These are phyloP conservation scores for Fusarium heterosporum DNA, from an alignment of 2,329 filamentous ascomycete species.

Conservation along the genomic window DNA sequence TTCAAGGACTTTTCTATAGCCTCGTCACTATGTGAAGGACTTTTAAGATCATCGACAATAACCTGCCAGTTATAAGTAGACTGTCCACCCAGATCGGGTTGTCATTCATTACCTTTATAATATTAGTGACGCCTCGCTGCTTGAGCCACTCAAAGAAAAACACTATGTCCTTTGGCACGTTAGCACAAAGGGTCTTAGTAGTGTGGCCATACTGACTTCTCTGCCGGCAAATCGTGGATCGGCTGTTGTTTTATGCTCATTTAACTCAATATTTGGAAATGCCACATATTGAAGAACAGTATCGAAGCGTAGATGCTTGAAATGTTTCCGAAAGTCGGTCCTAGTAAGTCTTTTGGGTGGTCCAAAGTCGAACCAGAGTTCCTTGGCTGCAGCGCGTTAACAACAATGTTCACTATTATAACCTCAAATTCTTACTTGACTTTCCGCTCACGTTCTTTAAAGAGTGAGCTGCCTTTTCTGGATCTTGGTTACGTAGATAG, in stretches of 20 bases:
- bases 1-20: constrained; percentile 14
- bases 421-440: not conserved
- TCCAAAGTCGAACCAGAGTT: constrained; percentile 2
- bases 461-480: not conserved
- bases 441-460: too few relatives aligned
- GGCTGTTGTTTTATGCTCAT: not conserved
- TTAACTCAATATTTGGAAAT: constrained; percentile 11
- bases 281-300: constrained; percentile 12
- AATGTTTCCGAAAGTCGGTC: not conserved
- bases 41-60: constrained; percentile 17
- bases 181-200: not conserved
- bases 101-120: constrained; percentile 28
- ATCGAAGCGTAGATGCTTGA: constrained; percentile 18
- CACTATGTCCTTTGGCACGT: not conserved
- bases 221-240: constrained; percentile 4
- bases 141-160: constrained; percentile 23
- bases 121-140: not conserved
- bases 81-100: too few relatives aligned
- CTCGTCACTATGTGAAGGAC: constrained; percentile 25
- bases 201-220: not conserved
- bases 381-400: not conserved
- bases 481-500: not conserved
- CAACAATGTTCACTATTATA: too few relatives aligned
- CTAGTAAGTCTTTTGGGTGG: not conserved
- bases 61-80: not conserved